phyloP scores from a whole-genome alignment of 2,329 filamentous ascomycete species.

The Verticillium isaacii region DNA sequence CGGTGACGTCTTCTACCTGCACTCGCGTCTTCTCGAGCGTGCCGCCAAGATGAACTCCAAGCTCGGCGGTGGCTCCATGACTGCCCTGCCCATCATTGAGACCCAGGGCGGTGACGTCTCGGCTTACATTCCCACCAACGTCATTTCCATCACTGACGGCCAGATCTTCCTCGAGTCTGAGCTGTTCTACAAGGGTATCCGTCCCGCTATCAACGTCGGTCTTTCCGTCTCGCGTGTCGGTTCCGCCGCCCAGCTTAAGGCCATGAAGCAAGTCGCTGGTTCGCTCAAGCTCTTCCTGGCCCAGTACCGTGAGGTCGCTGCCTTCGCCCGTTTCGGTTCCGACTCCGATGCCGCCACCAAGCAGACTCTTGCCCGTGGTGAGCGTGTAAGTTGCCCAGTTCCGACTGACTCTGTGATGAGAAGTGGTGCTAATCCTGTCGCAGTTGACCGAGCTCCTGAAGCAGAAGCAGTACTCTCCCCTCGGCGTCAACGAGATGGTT shows the following conservation, averaged over 20 bases:
- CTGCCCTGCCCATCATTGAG: conserved; percentile 96
- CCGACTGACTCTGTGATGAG: no score
- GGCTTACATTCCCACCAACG: conserved; percentile 99
- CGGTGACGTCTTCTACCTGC: conserved; percentile 98
- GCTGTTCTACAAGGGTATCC: conserved; percentile 99
- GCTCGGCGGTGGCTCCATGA: conserved; percentile 91
- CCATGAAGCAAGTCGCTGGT: conserved; percentile 99
- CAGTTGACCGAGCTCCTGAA: conserved; percentile 93
- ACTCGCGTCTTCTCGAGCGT: conserved; percentile 98
- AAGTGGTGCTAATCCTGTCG: conserved; percentile 11
- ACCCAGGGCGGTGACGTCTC: conserved; percentile 99
- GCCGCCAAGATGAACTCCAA: conserved; percentile 94
- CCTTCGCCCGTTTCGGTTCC: conserved; percentile 99
- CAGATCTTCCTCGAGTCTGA: conserved; percentile 99
- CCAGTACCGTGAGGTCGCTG: conserved; percentile 99
- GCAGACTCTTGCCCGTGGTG: conserved; percentile 97
- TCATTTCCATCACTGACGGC: conserved; percentile 99
- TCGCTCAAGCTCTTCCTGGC: conserved; percentile 99
- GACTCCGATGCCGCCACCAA: conserved; percentile 98
- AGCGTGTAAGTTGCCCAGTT: conserved; percentile 66
- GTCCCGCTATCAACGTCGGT: conserved; percentile 99
- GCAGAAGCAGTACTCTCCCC: conserved; percentile 99
- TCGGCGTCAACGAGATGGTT: conserved; percentile 99
- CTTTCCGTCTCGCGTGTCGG: conserved; percentile 99
- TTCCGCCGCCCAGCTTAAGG: conserved; percentile 98